Evolutionary conservation across 2,329 filamentous ascomycete species (phyloP).

Genomic region (Exophiala viscosa): DNA sequence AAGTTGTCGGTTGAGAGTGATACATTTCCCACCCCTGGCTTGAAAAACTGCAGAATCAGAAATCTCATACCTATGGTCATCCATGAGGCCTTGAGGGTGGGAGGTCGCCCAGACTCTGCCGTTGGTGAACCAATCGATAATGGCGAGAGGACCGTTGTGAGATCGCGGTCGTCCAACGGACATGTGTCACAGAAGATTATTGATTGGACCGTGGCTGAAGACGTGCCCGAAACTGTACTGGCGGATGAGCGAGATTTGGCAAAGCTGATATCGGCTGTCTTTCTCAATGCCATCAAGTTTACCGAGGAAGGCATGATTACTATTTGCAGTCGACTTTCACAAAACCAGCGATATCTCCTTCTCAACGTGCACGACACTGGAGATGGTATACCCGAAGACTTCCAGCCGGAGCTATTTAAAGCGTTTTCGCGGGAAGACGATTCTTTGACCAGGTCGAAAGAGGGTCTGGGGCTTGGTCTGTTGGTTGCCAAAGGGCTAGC

Average conservation of each 20-base stretch:
- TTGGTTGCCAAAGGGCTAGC: conserved; percentile 70
- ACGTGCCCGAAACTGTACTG: conserved; percentile 45
- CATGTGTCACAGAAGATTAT: conserved; percentile 42
- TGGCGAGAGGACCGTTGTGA: conserved; percentile 46
- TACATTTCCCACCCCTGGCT: conserved; percentile 33
- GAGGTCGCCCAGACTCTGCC: conserved; percentile 47
- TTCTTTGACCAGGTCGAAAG: conserved; percentile 63
- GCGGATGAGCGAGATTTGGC: conserved; percentile 62
- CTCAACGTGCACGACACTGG: conserved; percentile 65
- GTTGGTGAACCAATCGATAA: conserved; percentile 41
- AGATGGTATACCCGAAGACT: conserved; percentile 63
- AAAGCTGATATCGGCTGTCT: conserved; percentile 61
- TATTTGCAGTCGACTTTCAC: conserved; percentile 52
- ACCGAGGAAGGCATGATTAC: conserved; percentile 62
- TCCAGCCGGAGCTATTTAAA: conserved; percentile 64
- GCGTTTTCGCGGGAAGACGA: conserved; percentile 67
- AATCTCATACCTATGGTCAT: conserved; percentile 46
- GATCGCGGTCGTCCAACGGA: conserved; percentile 43
- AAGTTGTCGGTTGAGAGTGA: conserved; percentile 19
- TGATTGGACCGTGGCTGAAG: conserved; percentile 46
- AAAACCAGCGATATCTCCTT: conserved; percentile 52
- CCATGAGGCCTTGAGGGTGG: conserved; percentile 47
- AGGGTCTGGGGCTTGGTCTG: conserved; percentile 65
- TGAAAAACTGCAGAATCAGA: conserved; percentile 44
- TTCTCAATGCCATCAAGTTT: conserved; percentile 67